Evolutionary conservation across 2,329 filamentous ascomycete genomes (phyloP), one percentile per base, ranked within the genome.

Genomic region (Penicillium sclerotigenum): DNA sequence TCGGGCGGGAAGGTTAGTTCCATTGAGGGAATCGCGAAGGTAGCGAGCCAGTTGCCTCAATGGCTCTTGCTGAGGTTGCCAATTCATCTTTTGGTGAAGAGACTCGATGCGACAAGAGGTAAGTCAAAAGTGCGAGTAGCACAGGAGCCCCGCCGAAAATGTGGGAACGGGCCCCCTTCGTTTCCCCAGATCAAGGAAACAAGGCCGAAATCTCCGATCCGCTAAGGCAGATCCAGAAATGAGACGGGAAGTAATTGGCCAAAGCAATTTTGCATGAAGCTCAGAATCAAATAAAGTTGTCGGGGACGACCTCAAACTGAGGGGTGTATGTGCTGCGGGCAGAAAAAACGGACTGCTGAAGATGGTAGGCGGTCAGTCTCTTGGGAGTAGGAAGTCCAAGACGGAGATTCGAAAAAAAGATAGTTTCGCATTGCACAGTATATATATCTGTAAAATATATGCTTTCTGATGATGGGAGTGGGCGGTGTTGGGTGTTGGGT

Each of bases 21-120:
- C 88, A 73, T 90, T 95, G 68, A 97, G 81, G 42, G 94, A 97
- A 79, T 97, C 92, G 78, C 87, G 90, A 70, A 99, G 84, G 77
- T 87, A 97, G 70, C 87, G 84, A 65, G 91, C 88, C 64, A 99
- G 85, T 83, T 97, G 92, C 81, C 83, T 84, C 80, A 99, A 81
- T 74, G 88, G 91, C 81, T 92, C 90, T 69, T 88, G 85, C 70
- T 89, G 82, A 60, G 94, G 94, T 80, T 96, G 90, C 94, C 94
- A 99, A 76, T 87, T 85, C 92, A 96, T 97, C 73, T 59, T 65
- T 46, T 52, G 42, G 55, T 62, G 54, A 57, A 54, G 59, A 37
- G 57, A 60, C 52, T 60, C 33, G 50, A 48, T 57, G 61, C 63
- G 58, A 65, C 58, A 41, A 41, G 59, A 49, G 40, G 47, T 57